Evolutionary conservation across 352 stramenopile genomes (phyloP).

Genomic region (Phytophthora pisi): DNA sequence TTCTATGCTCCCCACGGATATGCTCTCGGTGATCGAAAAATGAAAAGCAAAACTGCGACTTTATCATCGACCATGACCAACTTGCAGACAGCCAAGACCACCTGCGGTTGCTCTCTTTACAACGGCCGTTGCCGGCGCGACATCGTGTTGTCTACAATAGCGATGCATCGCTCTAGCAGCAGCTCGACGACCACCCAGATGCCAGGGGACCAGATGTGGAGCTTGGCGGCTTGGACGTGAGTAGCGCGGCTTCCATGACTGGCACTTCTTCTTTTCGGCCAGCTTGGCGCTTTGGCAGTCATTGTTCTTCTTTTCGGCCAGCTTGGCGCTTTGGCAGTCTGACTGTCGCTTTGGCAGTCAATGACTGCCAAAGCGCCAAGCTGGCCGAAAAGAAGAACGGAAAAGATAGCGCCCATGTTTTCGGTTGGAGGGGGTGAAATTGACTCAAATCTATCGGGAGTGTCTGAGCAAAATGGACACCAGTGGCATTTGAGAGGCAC

Average conservation of each 20-base stretch:
- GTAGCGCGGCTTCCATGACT: constrained; percentile 14
- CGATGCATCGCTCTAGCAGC: neutral
- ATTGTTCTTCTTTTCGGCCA: too few relatives aligned
- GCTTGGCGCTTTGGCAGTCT: too few relatives aligned
- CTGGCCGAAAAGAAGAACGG: constrained; percentile 1
- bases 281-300: too few relatives aligned
- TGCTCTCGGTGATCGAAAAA: constrained; percentile 21
- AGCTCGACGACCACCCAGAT: constrained; percentile 21
- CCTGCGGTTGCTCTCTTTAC: neutral
- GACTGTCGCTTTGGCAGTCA: too few relatives aligned
- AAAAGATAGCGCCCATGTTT: too few relatives aligned
- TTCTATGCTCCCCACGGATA: too few relatives aligned
- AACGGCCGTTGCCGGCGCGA: neutral
- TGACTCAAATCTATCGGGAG: too few relatives aligned
- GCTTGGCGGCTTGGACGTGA: constrained; percentile 3
- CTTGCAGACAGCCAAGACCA: neutral
- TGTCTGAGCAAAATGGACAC: too few relatives aligned
- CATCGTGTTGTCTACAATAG: neutral
- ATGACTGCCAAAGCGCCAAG: constrained; percentile 14
- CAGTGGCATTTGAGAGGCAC: too few relatives aligned
- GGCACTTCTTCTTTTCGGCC: too few relatives aligned
- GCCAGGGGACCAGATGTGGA: constrained; percentile 2
- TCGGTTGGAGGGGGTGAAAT: too few relatives aligned
- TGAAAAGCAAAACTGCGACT: neutral
- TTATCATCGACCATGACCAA: neutral